A percentile compares a stretch with the other conserved stretches of the same genome.
Evolutionary conservation across 1,284 basidiomycete species (phyloP).

Genomic region (Melanopsichium pennsylvanicum): DNA sequence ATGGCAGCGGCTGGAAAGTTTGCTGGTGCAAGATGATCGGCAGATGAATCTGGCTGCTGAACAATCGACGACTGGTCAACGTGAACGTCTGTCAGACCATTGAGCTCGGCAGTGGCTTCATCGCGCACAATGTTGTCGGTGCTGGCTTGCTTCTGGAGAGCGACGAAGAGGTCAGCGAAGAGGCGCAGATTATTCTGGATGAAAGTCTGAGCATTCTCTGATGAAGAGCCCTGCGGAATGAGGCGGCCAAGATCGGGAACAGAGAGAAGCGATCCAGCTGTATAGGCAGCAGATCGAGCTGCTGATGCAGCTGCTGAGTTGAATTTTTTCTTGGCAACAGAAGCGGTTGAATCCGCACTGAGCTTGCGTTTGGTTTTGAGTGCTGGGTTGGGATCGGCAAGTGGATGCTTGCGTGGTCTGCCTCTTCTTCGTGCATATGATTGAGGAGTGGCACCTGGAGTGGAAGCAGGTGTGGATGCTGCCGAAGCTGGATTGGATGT

Average conservation of each 20-base stretch:
- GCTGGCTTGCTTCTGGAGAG: conserved; percentile 43
- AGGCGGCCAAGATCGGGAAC: conserved; percentile 43
- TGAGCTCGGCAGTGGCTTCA: not conserved
- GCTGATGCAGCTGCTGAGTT: conserved; percentile 15
- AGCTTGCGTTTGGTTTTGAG: conserved; percentile 29
- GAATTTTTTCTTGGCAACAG: conserved; percentile 17
- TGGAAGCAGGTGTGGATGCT: conserved; percentile 29
- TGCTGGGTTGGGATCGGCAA: conserved; percentile 30
- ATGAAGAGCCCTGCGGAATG: conserved; percentile 35
- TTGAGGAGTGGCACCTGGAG: conserved; percentile 24
- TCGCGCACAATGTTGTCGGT: conserved; percentile 12
- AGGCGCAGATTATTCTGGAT: conserved; percentile 40
- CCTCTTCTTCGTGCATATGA: conserved; percentile 30
- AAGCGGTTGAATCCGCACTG: conserved; percentile 13
- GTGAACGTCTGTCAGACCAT: not conserved
- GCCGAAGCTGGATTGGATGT: not conserved
- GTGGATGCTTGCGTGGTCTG: conserved; percentile 39
- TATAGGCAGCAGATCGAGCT: conserved; percentile 28
- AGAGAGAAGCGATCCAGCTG: conserved; percentile 24
- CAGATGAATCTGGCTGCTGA: not conserved
- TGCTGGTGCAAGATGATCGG: not conserved
- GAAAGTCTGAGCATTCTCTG: conserved; percentile 34
- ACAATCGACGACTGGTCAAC: not conserved
- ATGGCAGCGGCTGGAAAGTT: no score
- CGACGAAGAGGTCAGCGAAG: conserved; percentile 45